Evolutionary conservation across 768 basidiomycete genomes (phyloP).

Genomic region (Naematelia encephala): DNA sequence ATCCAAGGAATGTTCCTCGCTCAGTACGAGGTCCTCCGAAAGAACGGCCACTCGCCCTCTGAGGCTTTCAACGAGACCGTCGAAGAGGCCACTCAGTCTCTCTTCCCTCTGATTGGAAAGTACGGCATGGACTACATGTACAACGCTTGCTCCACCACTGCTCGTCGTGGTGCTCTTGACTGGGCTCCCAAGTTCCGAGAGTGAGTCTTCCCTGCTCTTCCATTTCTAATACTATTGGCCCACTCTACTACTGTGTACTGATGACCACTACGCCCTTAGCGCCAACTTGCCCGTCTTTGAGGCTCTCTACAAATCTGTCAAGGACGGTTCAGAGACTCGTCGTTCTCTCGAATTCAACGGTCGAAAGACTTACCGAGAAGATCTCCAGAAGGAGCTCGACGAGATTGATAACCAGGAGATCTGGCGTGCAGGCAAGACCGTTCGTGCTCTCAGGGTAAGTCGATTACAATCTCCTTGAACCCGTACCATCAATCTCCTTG

Average conservation of each 20-base stretch:
- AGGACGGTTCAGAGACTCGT: constrained; percentile 92
- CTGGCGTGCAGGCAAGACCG: constrained; percentile 94
- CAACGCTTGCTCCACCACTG: constrained; percentile 97
- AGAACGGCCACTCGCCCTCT: constrained; percentile 78
- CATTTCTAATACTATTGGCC: background rate
- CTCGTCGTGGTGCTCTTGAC: constrained; percentile 91
- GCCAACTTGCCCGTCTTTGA: constrained; percentile 94
- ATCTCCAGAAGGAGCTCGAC: constrained; percentile 84
- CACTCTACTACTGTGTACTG: constrained; percentile 4
- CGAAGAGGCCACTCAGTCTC: constrained; percentile 98
- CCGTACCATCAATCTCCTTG: too few species aligned
- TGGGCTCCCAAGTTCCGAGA: constrained; percentile 94
- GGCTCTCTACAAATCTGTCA: constrained; percentile 88
- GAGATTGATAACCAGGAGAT: constrained; percentile 98
- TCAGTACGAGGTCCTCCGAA: constrained; percentile 65
- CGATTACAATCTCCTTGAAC: background rate
- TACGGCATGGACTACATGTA: constrained; percentile 99
- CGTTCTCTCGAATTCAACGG: constrained; percentile 96
- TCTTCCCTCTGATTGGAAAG: constrained; percentile 93
- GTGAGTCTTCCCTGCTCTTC: constrained; percentile 28
- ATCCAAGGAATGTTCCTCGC: constrained; percentile 98
- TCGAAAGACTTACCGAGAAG: constrained; percentile 84
- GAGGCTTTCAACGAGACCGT: constrained; percentile 98
- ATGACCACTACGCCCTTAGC: constrained; percentile 50
- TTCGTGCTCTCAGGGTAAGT: constrained; percentile 64